phyloP scores from a whole-genome alignment of 305 asterid genomes.

The Fraxinus sp. region DNA sequence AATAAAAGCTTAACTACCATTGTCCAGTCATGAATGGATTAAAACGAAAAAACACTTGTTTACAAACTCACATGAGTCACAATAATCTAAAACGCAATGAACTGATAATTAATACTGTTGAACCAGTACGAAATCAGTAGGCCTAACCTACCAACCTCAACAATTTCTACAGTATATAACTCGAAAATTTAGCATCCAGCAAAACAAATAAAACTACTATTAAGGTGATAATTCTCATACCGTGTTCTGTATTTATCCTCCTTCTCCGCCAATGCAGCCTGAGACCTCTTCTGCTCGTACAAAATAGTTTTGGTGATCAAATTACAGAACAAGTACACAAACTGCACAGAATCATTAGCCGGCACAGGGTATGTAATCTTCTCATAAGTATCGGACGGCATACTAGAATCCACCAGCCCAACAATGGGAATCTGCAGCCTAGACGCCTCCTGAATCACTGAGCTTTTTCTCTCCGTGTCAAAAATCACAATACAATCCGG shows the following conservation, averaged over 20 bases:
- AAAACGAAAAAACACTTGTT: not conserved
- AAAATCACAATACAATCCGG: slow-evolving; percentile 91
- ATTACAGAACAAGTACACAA: slow-evolving; percentile 92
- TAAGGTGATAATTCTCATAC: slow-evolving; percentile 33
- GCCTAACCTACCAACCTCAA: not conserved
- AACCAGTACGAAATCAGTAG: not conserved
- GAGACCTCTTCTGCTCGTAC: slow-evolving; percentile 60
- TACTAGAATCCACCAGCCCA: slow-evolving; percentile 86
- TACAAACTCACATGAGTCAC: not conserved
- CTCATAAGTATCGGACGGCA: slow-evolving; percentile 78
- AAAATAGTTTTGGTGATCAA: slow-evolving; percentile 88
- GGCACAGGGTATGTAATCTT: slow-evolving; percentile 90
- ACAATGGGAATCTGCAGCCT: slow-evolving; percentile 88
- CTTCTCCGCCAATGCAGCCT: slow-evolving; percentile 35
- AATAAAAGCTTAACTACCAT: not conserved
- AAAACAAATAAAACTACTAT: not conserved
- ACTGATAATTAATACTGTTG: not conserved
- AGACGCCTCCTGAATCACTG: slow-evolving; percentile 76
- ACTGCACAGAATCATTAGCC: slow-evolving; percentile 82
- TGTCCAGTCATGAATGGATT: not conserved
- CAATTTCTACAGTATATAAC: not conserved
- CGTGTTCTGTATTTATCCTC: slow-evolving; percentile 35
- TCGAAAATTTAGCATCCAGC: not conserved
- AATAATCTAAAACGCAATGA: not conserved
- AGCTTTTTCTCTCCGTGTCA: slow-evolving; percentile 79